Base-by-base conservation (phyloP, 805 yeast species). In the Wickerhamiella sorbophila region DNA sequence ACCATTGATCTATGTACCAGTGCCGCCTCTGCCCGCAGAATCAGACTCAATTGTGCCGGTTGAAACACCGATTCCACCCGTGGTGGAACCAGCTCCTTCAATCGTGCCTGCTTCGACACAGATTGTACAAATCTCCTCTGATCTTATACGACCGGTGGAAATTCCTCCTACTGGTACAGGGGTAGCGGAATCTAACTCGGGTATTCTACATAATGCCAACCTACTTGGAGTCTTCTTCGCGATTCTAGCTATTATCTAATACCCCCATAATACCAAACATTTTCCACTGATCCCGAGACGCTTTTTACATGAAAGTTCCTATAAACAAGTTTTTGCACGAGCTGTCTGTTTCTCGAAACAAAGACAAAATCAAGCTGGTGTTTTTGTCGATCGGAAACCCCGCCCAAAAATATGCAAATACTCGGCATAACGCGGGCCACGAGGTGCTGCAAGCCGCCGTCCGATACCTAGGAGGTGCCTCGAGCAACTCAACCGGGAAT, bases 361-460 rank as follows among this genome's bases (percentile, higher is more conserved):
- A 42, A 4, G 21, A 15, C 5, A 43, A 36, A 31, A 26, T 38
- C 10, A 46, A 46, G 15, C 38, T 53, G 16, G 32, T 50, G 3
- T 39, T 48, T 33, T 29, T 57, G 6, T 75, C 84, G 0, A 61
- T 85, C 2, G 95, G 95, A 1, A 85, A 85, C 52, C 94, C 94
- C 0, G 82, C 77, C 42, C 68, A 74, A 0, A 59, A 65, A 38
- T 82, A 70, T 50, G 59, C 60, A 5, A 65, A 66, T 5, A 80
- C 94, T 0, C 64, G 94, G 29, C 95, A 85, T 54, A 83, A 79
- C 45, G 83, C 77, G 0, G 95, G 94, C 1, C 82, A 81, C 47
- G 55, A 67, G 38, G 55, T 75, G 31, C 60, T 76, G 31, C 64
- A 76, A 29, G 31, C 39, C 35, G 33, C 20, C 8, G 45, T 31